Evolutionary conservation across 2,329 filamentous ascomycete genomes (phyloP).

Genomic region (Exophiala spinifera): DNA sequence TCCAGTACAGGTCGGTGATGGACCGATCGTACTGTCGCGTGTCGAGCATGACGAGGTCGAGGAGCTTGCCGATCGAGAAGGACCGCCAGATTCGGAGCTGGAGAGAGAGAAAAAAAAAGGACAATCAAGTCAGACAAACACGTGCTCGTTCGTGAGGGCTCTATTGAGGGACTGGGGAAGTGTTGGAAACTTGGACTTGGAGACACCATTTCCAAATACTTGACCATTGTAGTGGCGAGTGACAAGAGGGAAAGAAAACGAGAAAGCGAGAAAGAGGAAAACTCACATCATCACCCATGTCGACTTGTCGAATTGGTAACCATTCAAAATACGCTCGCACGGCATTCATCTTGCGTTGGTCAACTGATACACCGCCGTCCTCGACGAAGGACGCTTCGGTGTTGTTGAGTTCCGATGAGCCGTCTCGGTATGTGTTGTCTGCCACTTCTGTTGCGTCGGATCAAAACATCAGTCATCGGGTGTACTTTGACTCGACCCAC

Average conservation of each 20-base stretch:
- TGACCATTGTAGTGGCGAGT: no score
- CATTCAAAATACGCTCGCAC: slow-evolving; percentile 52
- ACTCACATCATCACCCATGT: slow-evolving; percentile 60
- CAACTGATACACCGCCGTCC: slow-evolving; percentile 61
- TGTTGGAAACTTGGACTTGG: no score
- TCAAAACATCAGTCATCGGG: not conserved
- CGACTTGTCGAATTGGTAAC: slow-evolving; percentile 51
- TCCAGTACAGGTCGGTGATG: slow-evolving; percentile 60
- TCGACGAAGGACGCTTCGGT: slow-evolving; percentile 62
- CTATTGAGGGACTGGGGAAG: no score
- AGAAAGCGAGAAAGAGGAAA: not conserved
- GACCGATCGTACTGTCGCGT: slow-evolving; percentile 67
- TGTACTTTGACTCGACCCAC: no score
- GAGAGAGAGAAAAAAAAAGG: not conserved
- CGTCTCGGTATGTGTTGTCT: slow-evolving; percentile 65
- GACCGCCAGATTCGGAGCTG: slow-evolving; percentile 62
- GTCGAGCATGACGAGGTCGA: slow-evolving; percentile 67
- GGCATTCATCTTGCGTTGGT: slow-evolving; percentile 70
- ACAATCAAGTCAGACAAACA: not conserved
- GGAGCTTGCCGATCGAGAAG: slow-evolving; percentile 63
- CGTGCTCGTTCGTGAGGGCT: no score
- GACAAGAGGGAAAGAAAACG: not conserved
- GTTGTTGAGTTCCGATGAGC: slow-evolving; percentile 60
- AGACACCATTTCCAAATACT: no score
- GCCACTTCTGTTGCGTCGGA: slow-evolving; percentile 47